Conservation (phyloP, 176 grass and related monocot species). For the Ananas comosus region DNA sequence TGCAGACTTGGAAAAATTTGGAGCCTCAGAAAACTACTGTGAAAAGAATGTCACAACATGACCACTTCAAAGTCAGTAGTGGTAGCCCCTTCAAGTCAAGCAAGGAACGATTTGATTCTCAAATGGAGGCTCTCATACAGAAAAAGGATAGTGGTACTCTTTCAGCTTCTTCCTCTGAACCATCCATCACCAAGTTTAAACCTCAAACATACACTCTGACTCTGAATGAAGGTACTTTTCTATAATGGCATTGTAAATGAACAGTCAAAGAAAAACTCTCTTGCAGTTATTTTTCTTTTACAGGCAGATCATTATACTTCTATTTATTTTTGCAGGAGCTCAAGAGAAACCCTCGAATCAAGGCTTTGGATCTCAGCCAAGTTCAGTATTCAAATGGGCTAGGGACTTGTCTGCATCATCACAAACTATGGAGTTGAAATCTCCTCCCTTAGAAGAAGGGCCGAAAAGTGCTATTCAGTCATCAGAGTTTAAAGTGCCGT, state of each 20-base stretch:
- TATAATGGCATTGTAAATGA: conserved; percentile 1
- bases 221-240: conserved; percentile 38
- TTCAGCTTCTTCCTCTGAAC: conserved; percentile 33
- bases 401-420: conserved; percentile 45
- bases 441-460: conserved; percentile 34
- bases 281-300: not conserved
- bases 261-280: not conserved
- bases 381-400: conserved; percentile 75
- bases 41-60: conserved; percentile 67
- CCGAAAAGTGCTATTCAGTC: conserved; percentile 33
- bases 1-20: conserved; percentile 57
- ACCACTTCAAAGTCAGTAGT: conserved; percentile 45
- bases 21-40: conserved; percentile 85
- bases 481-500: conserved; percentile 35
- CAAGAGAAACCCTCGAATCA: conserved; percentile 31
- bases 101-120: conserved; percentile 76
- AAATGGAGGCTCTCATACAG: conserved; percentile 42
- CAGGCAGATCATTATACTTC: not conserved
- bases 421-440: conserved; percentile 36
- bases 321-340: conserved; percentile 25
- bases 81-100: conserved; percentile 61
- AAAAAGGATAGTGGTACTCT: conserved; percentile 29
- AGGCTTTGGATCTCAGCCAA: conserved; percentile 36
- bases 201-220: conserved; percentile 12
- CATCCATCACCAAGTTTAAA: conserved; percentile 32